Percentiles rank a stretch among this genome's conserved stretches.
phyloP scores from a whole-genome alignment of 768 basidiomycete species.

The Rhizopogon vesiculosus region DNA sequence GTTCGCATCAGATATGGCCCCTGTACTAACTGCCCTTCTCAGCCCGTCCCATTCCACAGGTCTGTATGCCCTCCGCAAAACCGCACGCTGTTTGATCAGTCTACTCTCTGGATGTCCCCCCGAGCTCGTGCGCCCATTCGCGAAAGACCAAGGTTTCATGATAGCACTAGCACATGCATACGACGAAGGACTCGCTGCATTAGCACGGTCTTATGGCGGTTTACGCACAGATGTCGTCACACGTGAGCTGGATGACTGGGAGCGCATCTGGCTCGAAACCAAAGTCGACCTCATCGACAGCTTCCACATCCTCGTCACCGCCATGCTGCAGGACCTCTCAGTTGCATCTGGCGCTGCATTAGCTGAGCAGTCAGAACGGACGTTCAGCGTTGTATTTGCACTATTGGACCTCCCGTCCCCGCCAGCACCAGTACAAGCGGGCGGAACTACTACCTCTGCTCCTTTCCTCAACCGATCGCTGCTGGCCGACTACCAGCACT shows the following conservation, averaged over 20 bases:
- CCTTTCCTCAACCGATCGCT: constrained; percentile 68
- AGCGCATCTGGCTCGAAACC: constrained; percentile 63
- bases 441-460: constrained; percentile 8
- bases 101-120: constrained; percentile 50
- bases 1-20: constrained; percentile 44
- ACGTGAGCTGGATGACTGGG: constrained; percentile 56
- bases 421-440: constrained; percentile 4
- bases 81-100: constrained; percentile 48
- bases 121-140: constrained; percentile 46
- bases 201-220: constrained; percentile 63
- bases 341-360: constrained; percentile 37
- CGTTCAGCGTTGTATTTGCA: constrained; percentile 55
- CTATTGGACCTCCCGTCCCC: constrained; percentile 45
- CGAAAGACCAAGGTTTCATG: constrained; percentile 46
- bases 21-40: constrained; percentile 49
- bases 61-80: constrained; percentile 62
- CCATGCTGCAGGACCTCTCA: constrained; percentile 46
- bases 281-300: constrained; percentile 70
- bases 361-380: constrained; percentile 43
- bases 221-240: constrained; percentile 22
- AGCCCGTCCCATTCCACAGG: constrained; percentile 41
- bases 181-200: constrained; percentile 47
- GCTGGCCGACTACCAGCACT: constrained; percentile 66
- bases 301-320: constrained; percentile 55
- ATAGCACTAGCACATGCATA: constrained; percentile 57